Evolutionary conservation across 2,329 filamentous ascomycete genomes (phyloP).

Genomic region (Colletotrichum siamense): DNA sequence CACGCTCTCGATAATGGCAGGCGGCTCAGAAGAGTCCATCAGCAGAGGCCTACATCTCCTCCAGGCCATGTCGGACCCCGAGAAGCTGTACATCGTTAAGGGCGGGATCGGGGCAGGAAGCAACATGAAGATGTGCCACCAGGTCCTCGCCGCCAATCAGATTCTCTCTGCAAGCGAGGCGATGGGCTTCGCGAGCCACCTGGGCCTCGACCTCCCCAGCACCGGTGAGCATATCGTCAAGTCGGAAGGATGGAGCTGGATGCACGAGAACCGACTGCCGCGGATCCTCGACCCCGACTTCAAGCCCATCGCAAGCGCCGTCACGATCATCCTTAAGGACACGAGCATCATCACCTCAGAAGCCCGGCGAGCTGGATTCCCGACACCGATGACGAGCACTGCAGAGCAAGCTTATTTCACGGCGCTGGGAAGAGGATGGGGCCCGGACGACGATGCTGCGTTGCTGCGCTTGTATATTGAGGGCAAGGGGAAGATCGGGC

Average conservation of each 20-base stretch:
- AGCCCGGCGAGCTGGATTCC: slow-evolving; percentile 62
- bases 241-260: slow-evolving; percentile 62
- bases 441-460: slow-evolving; percentile 47
- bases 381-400: slow-evolving; percentile 63
- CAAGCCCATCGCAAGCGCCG: slow-evolving; percentile 61
- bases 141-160: slow-evolving; percentile 68
- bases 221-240: slow-evolving; percentile 48
- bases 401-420: slow-evolving; percentile 71
- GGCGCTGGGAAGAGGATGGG: slow-evolving; percentile 46
- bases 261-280: slow-evolving; percentile 64
- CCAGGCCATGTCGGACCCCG: slow-evolving; percentile 64
- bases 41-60: slow-evolving; percentile 64
- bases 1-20: slow-evolving; percentile 76
- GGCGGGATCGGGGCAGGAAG: slow-evolving; percentile 65
- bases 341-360: slow-evolving; percentile 65
- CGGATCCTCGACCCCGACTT: slow-evolving; percentile 59
- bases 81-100: slow-evolving; percentile 67
- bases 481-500: slow-evolving; percentile 37
- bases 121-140: slow-evolving; percentile 69
- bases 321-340: slow-evolving; percentile 67
- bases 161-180: slow-evolving; percentile 66
- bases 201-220: slow-evolving; percentile 55
- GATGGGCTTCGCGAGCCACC: slow-evolving; percentile 57
- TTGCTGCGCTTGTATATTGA: slow-evolving; percentile 48
- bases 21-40: slow-evolving; percentile 62